A percentile compares a stretch with the other conserved stretches of the same genome.
Conservation (phyloP, 2,329 filamentous ascomycete genomes). For the Fusarium penzigii region DNA sequence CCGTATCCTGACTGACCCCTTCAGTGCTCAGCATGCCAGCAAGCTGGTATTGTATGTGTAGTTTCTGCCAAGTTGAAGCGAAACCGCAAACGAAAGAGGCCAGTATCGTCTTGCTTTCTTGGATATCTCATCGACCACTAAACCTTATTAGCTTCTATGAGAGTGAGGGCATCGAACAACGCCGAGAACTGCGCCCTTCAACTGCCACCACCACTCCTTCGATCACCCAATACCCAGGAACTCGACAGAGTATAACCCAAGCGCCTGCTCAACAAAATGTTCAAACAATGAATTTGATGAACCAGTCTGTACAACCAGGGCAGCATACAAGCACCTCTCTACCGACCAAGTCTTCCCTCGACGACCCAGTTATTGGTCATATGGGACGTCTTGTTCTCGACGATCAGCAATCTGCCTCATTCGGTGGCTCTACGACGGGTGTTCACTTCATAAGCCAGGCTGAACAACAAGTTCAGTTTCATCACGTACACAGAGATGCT, state of each 20-base stretch:
- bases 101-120: too few species aligned
- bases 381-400: slow-evolving; percentile 28
- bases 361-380: slow-evolving; percentile 27
- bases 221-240: too few species aligned
- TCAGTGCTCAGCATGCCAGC: slow-evolving; percentile 6
- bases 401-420: slow-evolving; percentile 24
- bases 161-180: slow-evolving; percentile 6
- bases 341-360: too few species aligned
- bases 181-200: too few species aligned
- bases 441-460: slow-evolving; percentile 31
- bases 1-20: neutral
- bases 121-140: rapidly evolving
- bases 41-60: slow-evolving; percentile 8
- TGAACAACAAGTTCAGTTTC: slow-evolving; percentile 27
- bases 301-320: neutral
- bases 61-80: slow-evolving; percentile 9
- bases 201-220: neutral
- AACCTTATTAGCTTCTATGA: slow-evolving; percentile 9
- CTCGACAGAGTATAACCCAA: too few species aligned
- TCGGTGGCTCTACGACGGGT: slow-evolving; percentile 28
- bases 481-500: slow-evolving; percentile 21
- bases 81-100: slow-evolving; percentile 11
- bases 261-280: too few species aligned
- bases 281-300: too few species aligned
- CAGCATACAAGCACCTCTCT: slow-evolving; percentile 3